Evolutionary conservation across 1,139 yeast genomes (phyloP).

Genomic region (Debaryomycetaceae sp.): DNA sequence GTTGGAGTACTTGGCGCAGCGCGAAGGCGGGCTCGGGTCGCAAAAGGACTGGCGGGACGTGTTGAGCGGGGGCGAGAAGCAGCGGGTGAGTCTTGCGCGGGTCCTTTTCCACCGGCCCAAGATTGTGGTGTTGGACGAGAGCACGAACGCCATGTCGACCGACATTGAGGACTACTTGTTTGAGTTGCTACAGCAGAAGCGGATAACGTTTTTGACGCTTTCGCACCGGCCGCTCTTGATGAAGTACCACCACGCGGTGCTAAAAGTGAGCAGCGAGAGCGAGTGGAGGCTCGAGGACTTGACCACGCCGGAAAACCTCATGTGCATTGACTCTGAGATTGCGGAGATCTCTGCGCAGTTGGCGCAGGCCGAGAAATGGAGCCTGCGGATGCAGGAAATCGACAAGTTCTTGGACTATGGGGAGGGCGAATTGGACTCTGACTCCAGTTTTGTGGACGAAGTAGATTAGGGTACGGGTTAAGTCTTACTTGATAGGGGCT

Average conservation of each 20-base stretch:
- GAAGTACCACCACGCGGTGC: conserved; percentile 70
- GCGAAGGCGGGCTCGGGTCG: conserved; percentile 53
- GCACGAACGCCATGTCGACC: conserved; percentile 85
- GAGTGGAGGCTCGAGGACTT: conserved; percentile 35
- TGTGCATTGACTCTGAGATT: conserved; percentile 57
- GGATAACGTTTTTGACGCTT: conserved; percentile 72
- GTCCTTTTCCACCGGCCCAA: conserved; percentile 71
- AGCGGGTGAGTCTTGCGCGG: conserved; percentile 83
- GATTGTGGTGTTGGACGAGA: conserved; percentile 82
- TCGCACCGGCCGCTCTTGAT: conserved; percentile 79
- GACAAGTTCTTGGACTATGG: conserved; percentile 22
- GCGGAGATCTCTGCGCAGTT: conserved; percentile 46
- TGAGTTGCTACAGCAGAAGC: conserved; percentile 58
- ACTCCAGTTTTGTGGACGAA: no score
- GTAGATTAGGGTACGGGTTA: no score
- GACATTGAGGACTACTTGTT: conserved; percentile 88
- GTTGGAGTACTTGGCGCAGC: conserved; percentile 60
- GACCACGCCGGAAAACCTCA: conserved; percentile 51
- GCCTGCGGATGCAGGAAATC: conserved; percentile 33
- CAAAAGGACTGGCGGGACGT: conserved; percentile 83
- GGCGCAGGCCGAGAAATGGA: conserved; percentile 42
- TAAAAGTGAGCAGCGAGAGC: conserved; percentile 50
- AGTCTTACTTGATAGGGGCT: no score
- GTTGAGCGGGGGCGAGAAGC: conserved; percentile 92
- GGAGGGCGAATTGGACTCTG: not conserved